These are phyloP conservation scores for Gyrodon lividus DNA, from an alignment of 768 basidiomycete genomes.

Conservation along the genomic window DNA sequence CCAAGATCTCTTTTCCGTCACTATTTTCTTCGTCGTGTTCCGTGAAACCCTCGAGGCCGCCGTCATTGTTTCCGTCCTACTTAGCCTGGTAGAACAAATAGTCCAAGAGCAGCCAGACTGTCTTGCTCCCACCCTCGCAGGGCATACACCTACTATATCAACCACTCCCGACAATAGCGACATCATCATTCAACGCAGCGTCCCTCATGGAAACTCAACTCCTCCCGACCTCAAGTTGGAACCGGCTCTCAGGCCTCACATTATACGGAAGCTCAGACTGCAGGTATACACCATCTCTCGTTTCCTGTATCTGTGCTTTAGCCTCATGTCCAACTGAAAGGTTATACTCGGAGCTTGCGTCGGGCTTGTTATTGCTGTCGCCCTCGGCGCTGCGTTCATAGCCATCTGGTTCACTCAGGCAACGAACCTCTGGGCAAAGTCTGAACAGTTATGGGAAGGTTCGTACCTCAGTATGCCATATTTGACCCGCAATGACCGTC, in stretches of 20 bases:
- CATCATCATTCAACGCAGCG: constrained; percentile 1
- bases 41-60: constrained; percentile 91
- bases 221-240: constrained; percentile 29
- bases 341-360: constrained; percentile 72
- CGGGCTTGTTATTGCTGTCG: constrained; percentile 77
- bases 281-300: constrained; percentile 41
- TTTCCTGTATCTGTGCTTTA: background rate
- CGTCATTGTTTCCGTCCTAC: constrained; percentile 89
- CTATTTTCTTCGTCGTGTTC: constrained; percentile 97
- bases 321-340: constrained; percentile 31
- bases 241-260: constrained; percentile 35
- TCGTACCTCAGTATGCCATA: constrained; percentile 5
- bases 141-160: background rate
- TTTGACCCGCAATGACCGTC: background rate
- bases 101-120: constrained; percentile 41
- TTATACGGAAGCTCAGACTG: constrained; percentile 67
- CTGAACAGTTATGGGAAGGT: constrained; percentile 95
- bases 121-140: background rate
- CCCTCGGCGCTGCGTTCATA: constrained; percentile 90
- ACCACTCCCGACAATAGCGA: constrained; percentile 1
- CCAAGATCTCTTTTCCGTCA: constrained; percentile 77
- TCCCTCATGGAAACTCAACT: constrained; percentile 10
- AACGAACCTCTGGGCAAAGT: constrained; percentile 74
- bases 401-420: constrained; percentile 95
- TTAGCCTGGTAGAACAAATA: constrained; percentile 89